Evolutionary conservation across 805 yeast genomes (phyloP).

Genomic region (Starmera dryadoides): DNA sequence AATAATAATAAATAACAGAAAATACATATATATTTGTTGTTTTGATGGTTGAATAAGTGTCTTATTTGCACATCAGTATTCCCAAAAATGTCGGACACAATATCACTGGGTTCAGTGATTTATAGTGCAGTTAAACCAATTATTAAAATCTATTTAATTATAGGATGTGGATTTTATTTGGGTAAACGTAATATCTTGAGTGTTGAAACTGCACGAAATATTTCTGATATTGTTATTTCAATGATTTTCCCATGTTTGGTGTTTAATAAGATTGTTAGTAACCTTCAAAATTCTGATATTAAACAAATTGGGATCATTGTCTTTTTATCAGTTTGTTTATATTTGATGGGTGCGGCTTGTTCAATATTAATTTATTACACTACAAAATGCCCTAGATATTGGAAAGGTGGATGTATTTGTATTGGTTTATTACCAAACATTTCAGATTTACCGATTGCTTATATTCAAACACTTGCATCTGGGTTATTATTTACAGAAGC

Average conservation of each 20-base stretch:
- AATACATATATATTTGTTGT: too few species aligned
- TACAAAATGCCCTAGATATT: conserved; percentile 40
- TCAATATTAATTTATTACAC: conserved; percentile 24
- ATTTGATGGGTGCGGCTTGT: conserved; percentile 39
- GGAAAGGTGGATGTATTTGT: conserved; percentile 66
- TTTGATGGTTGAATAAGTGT: too few species aligned
- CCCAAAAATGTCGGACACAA: not conserved
- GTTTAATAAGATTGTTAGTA: conserved; percentile 53
- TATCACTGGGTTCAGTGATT: conserved; percentile 22
- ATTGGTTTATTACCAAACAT: conserved; percentile 69
- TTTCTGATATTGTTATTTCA: conserved; percentile 57
- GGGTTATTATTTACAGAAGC: conserved; percentile 48
- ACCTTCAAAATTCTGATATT: conserved; percentile 56
- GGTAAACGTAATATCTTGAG: conserved; percentile 53
- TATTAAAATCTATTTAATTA: conserved; percentile 65
- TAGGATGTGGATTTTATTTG: conserved; percentile 55
- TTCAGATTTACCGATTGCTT: conserved; percentile 68
- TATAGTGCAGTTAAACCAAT: conserved; percentile 70
- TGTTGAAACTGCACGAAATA: conserved; percentile 54
- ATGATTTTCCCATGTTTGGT: conserved; percentile 62
- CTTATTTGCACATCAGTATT: too few species aligned
- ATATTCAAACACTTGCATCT: conserved; percentile 52
- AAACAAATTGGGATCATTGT: conserved; percentile 63
- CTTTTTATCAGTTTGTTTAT: conserved; percentile 43
- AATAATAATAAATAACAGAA: too few species aligned